phyloP scores from a whole-genome alignment of 805 yeast species.

The Komagataella kurtzmanii region DNA sequence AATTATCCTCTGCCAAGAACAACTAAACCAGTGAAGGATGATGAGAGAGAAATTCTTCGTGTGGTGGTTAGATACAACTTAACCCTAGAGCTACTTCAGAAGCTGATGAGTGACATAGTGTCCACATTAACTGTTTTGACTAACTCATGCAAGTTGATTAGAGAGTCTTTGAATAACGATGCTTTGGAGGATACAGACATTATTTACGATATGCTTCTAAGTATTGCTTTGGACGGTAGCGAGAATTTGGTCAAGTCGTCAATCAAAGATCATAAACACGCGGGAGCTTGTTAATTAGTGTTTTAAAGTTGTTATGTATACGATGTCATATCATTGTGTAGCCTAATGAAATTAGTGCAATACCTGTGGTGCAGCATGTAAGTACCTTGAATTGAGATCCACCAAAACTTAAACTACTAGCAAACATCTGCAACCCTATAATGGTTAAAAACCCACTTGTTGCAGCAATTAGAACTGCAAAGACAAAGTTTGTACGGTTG shows the following conservation, averaged over 20 bases:
- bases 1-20: slow-evolving; percentile 66
- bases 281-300: background rate
- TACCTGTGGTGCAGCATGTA: slow-evolving; percentile 48
- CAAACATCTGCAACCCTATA: slow-evolving; percentile 79
- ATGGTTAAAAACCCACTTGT: slow-evolving; percentile 79
- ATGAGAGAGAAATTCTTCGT: slow-evolving; percentile 55
- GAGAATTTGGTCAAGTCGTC: background rate
- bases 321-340: slow-evolving; percentile 17
- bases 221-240: slow-evolving; percentile 41
- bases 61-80: slow-evolving; percentile 71
- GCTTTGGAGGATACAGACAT: slow-evolving; percentile 18
- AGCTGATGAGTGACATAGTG: slow-evolving; percentile 48
- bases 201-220: slow-evolving; percentile 33
- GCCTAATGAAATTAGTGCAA: slow-evolving; percentile 38
- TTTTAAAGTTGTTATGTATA: no score
- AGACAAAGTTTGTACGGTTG: slow-evolving; percentile 25
- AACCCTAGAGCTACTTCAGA: slow-evolving; percentile 45
- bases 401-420: slow-evolving; percentile 69
- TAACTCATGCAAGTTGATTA: slow-evolving; percentile 28
- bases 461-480: slow-evolving; percentile 53
- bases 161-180: slow-evolving; percentile 12
- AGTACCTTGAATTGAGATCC: slow-evolving; percentile 51
- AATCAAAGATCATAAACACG: background rate
- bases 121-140: slow-evolving; percentile 38
- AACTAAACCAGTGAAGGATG: slow-evolving; percentile 25